Percentiles rank a stretch among this genome's conserved stretches.
These are phyloP conservation scores for Geum urbanum DNA, from an alignment of 306 rosid genomes.

Conservation along the genomic window DNA sequence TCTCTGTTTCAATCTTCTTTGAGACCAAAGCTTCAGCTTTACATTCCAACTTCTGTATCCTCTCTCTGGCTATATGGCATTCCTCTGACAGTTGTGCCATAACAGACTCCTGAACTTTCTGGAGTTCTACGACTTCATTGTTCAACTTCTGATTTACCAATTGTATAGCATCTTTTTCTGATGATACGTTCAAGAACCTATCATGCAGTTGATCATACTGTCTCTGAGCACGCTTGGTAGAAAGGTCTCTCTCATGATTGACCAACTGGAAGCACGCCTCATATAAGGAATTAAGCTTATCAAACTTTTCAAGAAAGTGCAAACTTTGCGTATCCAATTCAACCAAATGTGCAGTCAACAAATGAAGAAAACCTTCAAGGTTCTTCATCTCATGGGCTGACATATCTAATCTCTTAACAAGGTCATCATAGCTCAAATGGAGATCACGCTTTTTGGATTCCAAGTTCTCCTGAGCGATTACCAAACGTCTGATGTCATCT, in stretches of 20 bases:
- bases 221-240: slow-evolving; percentile 50
- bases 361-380: slow-evolving; percentile 51
- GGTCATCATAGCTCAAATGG: slow-evolving; percentile 45
- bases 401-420: slow-evolving; percentile 43
- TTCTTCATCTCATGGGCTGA: slow-evolving; percentile 57
- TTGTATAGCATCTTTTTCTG: slow-evolving; percentile 52
- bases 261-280: slow-evolving; percentile 60
- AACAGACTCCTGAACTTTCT: slow-evolving; percentile 57
- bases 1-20: slow-evolving; percentile 63
- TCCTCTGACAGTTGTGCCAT: slow-evolving; percentile 47
- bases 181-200: slow-evolving; percentile 39
- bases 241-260: slow-evolving; percentile 58
- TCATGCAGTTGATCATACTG: slow-evolving; percentile 53
- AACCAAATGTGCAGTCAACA: slow-evolving; percentile 46
- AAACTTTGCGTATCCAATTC: slow-evolving; percentile 60
- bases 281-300: slow-evolving; percentile 55
- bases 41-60: slow-evolving; percentile 58
- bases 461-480: slow-evolving; percentile 40
- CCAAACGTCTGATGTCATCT: slow-evolving; percentile 48
- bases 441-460: slow-evolving; percentile 57
- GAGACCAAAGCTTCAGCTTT: slow-evolving; percentile 60
- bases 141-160: slow-evolving; percentile 48
- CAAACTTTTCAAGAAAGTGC: slow-evolving; percentile 56
- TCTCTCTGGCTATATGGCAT: slow-evolving; percentile 48
- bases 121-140: slow-evolving; percentile 50